Evolutionary conservation across 2,329 filamentous ascomycete genomes (phyloP), one percentile per base, ranked within the genome.

Genomic region (Ascochyta lentis): DNA sequence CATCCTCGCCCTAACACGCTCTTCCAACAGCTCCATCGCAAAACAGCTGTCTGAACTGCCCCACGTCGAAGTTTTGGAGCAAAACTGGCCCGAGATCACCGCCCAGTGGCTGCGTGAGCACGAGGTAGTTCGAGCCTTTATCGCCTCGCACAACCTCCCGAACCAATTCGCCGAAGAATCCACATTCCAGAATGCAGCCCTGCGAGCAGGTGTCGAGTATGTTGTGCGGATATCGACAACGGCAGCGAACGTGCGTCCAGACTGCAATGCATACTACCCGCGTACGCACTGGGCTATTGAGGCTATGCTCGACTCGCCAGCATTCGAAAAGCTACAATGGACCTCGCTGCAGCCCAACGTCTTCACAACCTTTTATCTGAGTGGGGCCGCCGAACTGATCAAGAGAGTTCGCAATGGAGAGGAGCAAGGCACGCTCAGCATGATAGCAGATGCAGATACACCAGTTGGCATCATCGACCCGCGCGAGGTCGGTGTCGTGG

Each of bases 141-240:
- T 66, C 22, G 60, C 62, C 4, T 47, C 63, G 6, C 63, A 66
- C 54, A 63, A 63, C 37, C 41, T 40, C 37, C 64, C 62, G 13
- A 60, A 54, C 24, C 61, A 61, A 23, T 66, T 63, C 40, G 56
- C 54, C 19, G 64, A 65, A 19, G 64, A 66, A 54, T 65, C 58
- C 4, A 56, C 50, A 16, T 59, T 66, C 39, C 58, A 55, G 34
- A 5, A 57, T 13, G 58, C 56, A 22, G 39, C 41, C 16, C 52
- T 63, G 1, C 19, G 15, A 6, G 63, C 61, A n/a, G 58, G 49
- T 19, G 61, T 63, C 6, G 29, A 65, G 29, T 66, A 66, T 29
- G 60, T 66, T 0, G 61, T 63, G 13, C 49, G 54, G 16, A 61
- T 65, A 35, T 63, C 56, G 3, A 66, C 61, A 5, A 63, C 57